Evolutionary conservation across 345 rosid species (phyloP).

Genomic region (Alliaria petiolata): DNA sequence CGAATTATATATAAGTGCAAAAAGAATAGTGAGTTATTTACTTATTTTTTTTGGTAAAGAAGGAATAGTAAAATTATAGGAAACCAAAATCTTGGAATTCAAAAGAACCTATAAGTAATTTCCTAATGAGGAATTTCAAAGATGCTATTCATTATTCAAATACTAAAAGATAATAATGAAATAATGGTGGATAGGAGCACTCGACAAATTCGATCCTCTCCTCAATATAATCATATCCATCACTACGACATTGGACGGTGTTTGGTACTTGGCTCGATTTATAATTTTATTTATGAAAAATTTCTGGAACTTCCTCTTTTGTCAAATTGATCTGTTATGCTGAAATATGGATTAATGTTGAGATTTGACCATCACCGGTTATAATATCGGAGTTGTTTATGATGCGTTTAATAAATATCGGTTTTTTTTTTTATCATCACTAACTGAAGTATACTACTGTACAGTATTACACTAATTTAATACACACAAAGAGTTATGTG

Average conservation of each 20-base stretch:
- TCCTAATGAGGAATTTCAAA: background rate
- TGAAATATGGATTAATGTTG: background rate
- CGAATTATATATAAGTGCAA: background rate
- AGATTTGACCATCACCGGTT: no score
- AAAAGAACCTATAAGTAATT: background rate
- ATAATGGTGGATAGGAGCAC: conserved; percentile 25
- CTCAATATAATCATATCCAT: conserved; percentile 19
- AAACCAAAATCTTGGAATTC: no score
- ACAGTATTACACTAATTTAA: no score
- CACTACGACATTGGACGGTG: conserved; percentile 9
- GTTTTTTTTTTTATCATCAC: no score
- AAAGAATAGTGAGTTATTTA: background rate
- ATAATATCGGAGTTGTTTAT: no score
- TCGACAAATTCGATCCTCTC: conserved; percentile 21
- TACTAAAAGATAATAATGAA: background rate
- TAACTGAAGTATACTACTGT: no score
- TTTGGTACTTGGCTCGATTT: background rate
- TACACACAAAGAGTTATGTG: no score
- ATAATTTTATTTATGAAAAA: background rate
- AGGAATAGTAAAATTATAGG: no score
- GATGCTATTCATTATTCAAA: conserved; percentile 10
- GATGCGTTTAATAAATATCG: no score
- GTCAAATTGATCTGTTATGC: background rate
- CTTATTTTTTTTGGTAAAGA: background rate
- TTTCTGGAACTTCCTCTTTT: no score